A percentile compares a stretch with the other conserved stretches of the same genome.
These are phyloP conservation scores for Trichoderma harzianum DNA, from an alignment of 2,329 filamentous ascomycete genomes.

Conservation along the genomic window DNA sequence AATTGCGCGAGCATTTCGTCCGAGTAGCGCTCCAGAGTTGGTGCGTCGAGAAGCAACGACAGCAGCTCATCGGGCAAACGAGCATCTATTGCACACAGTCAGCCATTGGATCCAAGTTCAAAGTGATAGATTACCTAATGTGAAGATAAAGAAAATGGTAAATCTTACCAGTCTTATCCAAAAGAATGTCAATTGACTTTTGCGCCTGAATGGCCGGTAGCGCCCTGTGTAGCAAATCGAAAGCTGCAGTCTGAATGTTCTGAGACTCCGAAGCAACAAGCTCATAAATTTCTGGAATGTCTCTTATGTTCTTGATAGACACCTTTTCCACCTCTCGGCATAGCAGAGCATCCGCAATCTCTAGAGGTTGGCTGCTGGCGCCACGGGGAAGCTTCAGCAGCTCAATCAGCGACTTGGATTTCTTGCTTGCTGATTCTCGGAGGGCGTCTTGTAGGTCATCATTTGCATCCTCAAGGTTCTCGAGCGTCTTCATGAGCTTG, in stretches of 20 bases:
- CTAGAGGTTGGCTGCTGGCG: constrained; percentile 59
- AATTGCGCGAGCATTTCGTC: constrained; percentile 66
- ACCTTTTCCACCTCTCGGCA: constrained; percentile 65
- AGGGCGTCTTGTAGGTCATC: constrained; percentile 81
- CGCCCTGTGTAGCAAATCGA: constrained; percentile 73
- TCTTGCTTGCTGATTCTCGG: constrained; percentile 53
- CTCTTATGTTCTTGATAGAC: constrained; percentile 57
- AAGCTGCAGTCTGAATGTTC: constrained; percentile 75
- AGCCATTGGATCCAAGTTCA: background rate
- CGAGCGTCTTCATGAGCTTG: constrained; percentile 63
- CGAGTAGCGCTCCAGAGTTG: constrained; percentile 64
- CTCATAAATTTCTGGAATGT: constrained; percentile 67
- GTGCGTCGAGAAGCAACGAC: constrained; percentile 76
- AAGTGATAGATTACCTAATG: rapidly evolving
- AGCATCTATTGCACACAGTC: constrained; percentile 43
- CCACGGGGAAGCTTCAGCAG: constrained; percentile 56
- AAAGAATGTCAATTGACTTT: constrained; percentile 70
- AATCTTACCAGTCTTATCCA: constrained; percentile 60
- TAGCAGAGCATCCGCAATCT: constrained; percentile 72
- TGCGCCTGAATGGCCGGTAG: constrained; percentile 77
- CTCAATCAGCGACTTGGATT: constrained; percentile 57
- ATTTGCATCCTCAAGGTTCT: constrained; percentile 67
- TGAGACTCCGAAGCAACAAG: constrained; percentile 73
- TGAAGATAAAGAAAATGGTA: background rate
- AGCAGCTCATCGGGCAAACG: constrained; percentile 79